phyloP scores from a whole-genome alignment of 176 grass and related monocot species.

The Lolium multiflorum region DNA sequence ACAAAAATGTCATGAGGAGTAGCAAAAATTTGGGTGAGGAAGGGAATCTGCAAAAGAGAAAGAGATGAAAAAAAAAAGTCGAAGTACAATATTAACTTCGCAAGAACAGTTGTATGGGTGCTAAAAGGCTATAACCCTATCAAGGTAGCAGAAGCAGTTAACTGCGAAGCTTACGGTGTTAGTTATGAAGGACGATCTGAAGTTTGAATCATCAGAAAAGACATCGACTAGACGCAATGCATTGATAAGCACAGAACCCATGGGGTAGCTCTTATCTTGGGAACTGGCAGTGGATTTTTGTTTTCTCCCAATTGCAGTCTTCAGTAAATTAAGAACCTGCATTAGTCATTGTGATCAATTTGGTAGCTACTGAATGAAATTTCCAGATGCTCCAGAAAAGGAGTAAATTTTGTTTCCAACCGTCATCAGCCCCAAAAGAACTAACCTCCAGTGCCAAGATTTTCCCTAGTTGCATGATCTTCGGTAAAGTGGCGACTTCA shows the following conservation, averaged over 20 bases:
- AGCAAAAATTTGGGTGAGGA: slow-evolving; percentile 85
- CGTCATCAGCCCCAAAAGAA: slow-evolving; percentile 23
- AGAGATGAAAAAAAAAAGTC: slow-evolving; percentile 32
- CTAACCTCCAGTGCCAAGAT: slow-evolving; percentile 85
- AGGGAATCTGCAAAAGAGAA: slow-evolving; percentile 80
- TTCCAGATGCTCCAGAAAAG: slow-evolving; percentile 23
- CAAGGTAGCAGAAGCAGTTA: slow-evolving; percentile 11
- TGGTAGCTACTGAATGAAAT: slow-evolving; percentile 34
- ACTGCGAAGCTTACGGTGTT: slow-evolving; percentile 64
- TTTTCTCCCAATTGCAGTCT: slow-evolving; percentile 75
- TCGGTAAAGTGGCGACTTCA: slow-evolving; percentile 83
- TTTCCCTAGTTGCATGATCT: slow-evolving; percentile 79
- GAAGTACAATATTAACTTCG: slow-evolving; percentile 26
- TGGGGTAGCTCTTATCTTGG: slow-evolving; percentile 71
- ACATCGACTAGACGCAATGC: slow-evolving; percentile 87
- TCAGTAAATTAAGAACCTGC: slow-evolving; percentile 93
- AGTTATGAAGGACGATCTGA: slow-evolving; percentile 88
- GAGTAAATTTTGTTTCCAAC: slow-evolving; percentile 23
- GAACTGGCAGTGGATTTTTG: slow-evolving; percentile 41
- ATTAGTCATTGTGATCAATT: slow-evolving; percentile 38
- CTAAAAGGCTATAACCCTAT: slow-evolving; percentile 26
- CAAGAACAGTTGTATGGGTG: not conserved
- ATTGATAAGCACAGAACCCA: slow-evolving; percentile 85
- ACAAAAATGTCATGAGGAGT: slow-evolving; percentile 80
- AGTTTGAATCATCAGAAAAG: slow-evolving; percentile 98